phyloP scores from a whole-genome alignment of 345 rosid species.

The Populus simonii region DNA sequence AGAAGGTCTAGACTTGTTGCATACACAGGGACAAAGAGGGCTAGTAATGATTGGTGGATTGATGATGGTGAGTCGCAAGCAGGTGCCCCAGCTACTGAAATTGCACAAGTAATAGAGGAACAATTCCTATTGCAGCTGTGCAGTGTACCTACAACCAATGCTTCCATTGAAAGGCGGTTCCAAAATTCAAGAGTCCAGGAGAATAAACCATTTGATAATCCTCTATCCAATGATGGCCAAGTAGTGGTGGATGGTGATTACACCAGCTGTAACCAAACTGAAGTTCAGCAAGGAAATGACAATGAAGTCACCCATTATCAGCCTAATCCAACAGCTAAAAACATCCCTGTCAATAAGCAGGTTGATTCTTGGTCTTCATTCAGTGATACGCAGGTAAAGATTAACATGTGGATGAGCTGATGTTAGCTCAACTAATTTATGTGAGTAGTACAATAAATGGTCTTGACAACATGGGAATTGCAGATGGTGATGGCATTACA shows the following conservation, averaged over 20 bases:
- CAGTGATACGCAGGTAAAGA: conserved; percentile 35
- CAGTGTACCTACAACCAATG: conserved; percentile 42
- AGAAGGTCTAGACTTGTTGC: conserved; percentile 44
- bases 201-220: conserved; percentile 38
- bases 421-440: conserved; percentile 52
- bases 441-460: conserved; percentile 47
- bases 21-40: conserved; percentile 67
- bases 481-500: conserved; percentile 47
- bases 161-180: conserved; percentile 54
- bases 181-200: conserved; percentile 59
- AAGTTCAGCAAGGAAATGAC: conserved; percentile 46
- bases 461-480: conserved; percentile 68
- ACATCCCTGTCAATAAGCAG: conserved; percentile 35
- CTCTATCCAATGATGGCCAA: conserved; percentile 44
- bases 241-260: conserved; percentile 42
- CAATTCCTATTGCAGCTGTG: conserved; percentile 67
- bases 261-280: conserved; percentile 45
- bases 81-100: conserved; percentile 68
- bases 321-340: conserved; percentile 39
- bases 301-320: conserved; percentile 36
- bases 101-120: conserved; percentile 86
- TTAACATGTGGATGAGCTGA: conserved; percentile 32
- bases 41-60: conserved; percentile 86
- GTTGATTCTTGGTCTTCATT: conserved; percentile 20
- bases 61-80: conserved; percentile 93